Base-by-base conservation (phyloP, 257 asterid species). In the Ilex aquifolium region DNA sequence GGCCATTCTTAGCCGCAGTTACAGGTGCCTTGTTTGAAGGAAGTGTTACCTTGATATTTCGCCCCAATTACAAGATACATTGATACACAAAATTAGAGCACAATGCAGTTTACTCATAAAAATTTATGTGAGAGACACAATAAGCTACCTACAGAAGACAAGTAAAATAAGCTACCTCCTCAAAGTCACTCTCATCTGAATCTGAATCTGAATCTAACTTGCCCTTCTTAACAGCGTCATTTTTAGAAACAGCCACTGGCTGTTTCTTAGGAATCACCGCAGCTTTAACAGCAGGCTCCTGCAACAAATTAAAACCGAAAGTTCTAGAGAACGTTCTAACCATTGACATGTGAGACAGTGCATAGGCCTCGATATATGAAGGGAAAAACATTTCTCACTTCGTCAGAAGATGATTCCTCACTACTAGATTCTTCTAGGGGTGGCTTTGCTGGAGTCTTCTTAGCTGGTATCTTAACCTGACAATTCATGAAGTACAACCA, bases 241-340 rank as follows among this genome's bases (percentile, higher is more conserved):
- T 70, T 40, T 56, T 67, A 6, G 62, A 54, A 13, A 54, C 36
- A 31, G 57, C 27, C 4, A 46, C 52, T 27, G 16, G 51, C 21
- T 3, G 67, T 49, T 72, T 76, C 63, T 46, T 46, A 46, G 52
- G n/a, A 14, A 14, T 7, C 13, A 62, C 64, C 0, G 16, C 62
- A 1, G 44, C 15, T 56, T 66, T 72, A 0, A 66, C 55, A 29
- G 66, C 67, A 51, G 71, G 66, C 17, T 55, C 64, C 82, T 77
- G 52, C 13, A 46, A 10, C n/a, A 46, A 46, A 10, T 10, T 10
- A 46, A 46, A 46, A 6, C 0, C 0, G 15, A 46, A 10, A 46
- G 10, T 4, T 46, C n/a, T 3, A 4, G 15, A 46, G 1, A 10
- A 46, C 6, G n/a, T 10, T 46, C 11, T 10, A 6, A 11, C 10